These are phyloP conservation scores for Scorias spongiosa DNA, from an alignment of 2,329 filamentous ascomycete species.

Conservation along the genomic window DNA sequence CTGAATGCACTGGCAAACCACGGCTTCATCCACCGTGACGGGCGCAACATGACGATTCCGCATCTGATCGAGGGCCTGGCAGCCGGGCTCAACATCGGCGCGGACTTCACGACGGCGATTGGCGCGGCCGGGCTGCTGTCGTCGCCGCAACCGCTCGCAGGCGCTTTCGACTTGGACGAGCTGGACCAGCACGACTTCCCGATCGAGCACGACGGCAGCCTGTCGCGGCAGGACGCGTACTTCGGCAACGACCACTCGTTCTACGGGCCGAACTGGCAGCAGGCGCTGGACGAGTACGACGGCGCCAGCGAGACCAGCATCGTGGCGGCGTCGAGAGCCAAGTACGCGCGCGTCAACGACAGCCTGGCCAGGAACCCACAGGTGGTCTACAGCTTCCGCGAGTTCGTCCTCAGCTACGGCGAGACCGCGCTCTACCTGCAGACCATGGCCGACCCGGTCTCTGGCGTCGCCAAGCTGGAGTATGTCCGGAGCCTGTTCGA, in stretches of 20 bases:
- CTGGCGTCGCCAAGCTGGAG: conserved; percentile 19
- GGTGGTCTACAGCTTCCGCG: conserved; percentile 19
- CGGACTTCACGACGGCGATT: conserved; percentile 15
- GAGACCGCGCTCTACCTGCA: conserved; percentile 25
- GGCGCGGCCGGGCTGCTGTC: conserved; percentile 15
- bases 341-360: conserved; percentile 16
- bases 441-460: conserved; percentile 19
- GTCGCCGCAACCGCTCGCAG: conserved; percentile 6
- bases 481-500: conserved; percentile 23
- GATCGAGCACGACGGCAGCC: conserved; percentile 24
- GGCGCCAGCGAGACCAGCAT: conserved; percentile 14
- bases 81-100: conserved; percentile 15
- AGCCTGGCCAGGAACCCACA: conserved; percentile 16
- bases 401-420: conserved; percentile 22
- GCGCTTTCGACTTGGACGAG: conserved; percentile 13
- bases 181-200: conserved; percentile 19
- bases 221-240: conserved; percentile 20
- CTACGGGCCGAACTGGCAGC: conserved; percentile 19
- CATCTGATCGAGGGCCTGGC: conserved; percentile 12
- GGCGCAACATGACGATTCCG: conserved; percentile 12
- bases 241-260: conserved; percentile 22
- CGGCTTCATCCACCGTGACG: conserved; percentile 14
- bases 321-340: conserved; percentile 14
- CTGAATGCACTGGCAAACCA: conserved; percentile 13
- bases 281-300: conserved; percentile 14